Evolutionary conservation across 164 flowering plant genomes (phyloP), one percentile per base, ranked within the genome.

Genomic region (Aristolochia contorta): DNA sequence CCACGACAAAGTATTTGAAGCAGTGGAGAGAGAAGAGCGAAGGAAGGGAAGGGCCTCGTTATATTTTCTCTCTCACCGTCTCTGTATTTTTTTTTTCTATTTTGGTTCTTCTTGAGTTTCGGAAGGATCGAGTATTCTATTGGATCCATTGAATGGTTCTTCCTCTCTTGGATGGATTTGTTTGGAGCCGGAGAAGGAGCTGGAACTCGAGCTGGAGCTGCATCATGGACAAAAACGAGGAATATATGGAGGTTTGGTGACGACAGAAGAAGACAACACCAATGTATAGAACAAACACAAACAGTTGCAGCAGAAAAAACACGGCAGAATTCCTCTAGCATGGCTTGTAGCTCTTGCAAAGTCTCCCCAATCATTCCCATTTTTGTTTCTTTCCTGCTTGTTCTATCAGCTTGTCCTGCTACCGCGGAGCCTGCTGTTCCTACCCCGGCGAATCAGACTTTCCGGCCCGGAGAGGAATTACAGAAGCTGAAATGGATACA

Each of bases 191-290:
- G 66, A 66, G 71, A 25, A 65, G 71, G 69, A 67, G 57, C 60
- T 79, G 81, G 69, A 67, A 55, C 60, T 79, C 80, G 69, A 67
- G 57, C 60, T 71, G 75, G 66, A 66, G 71, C 37, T 65, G 71
- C 37, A 65, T 62, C 59, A 49, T 41, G 66, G 72, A 69, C 71
- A 75, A 67, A 63, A 67, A 56, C 73, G 6, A 77, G 75, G 71
- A 72, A 50, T 68, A 74, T 57, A 30, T 56, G 65, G 52, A 47
- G 65, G 52, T 54, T 61, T 12, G 69, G 59, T 66, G 71, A 64
- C 69, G 60, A 60, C 74, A 79, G 79, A 79, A 85, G 77, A 78
- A 77, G 84, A 83, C 86, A 79, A 72, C 72, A 57, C 49, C 78
- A 76, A 85, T 77, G 85, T 65, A 67, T 62, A 24, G 56, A 65